phyloP scores from a whole-genome alignment of 805 yeast species.

The Ogataea parapolymorpha region DNA sequence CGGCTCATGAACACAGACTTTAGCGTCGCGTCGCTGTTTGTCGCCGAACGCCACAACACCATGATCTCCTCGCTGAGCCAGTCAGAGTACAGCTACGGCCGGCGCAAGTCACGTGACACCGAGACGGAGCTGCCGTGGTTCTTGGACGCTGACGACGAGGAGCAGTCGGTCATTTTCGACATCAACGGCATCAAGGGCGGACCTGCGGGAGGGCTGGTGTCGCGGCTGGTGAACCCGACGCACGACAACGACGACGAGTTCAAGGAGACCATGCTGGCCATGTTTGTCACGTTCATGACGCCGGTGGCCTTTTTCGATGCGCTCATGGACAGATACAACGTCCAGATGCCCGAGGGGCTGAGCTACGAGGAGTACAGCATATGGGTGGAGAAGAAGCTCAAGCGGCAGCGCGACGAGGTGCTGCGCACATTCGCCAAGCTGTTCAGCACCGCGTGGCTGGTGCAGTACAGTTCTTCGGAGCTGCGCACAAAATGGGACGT shows the following conservation, averaged over 20 bases:
- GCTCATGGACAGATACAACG: slow-evolving; percentile 61
- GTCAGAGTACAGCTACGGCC: slow-evolving; percentile 33
- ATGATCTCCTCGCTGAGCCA: slow-evolving; percentile 29
- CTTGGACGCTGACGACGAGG: slow-evolving; percentile 62
- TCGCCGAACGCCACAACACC: slow-evolving; percentile 42
- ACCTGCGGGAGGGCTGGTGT: slow-evolving; percentile 69
- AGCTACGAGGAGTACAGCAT: slow-evolving; percentile 74
- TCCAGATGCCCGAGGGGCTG: slow-evolving; percentile 83
- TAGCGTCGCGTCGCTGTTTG: slow-evolving; percentile 51
- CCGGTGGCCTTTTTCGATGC: slow-evolving; percentile 58
- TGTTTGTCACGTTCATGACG: slow-evolving; percentile 72
- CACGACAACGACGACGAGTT: slow-evolving; percentile 55
- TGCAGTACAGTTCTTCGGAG: slow-evolving; percentile 50
- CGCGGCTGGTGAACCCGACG: slow-evolving; percentile 76
- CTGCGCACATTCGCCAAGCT: slow-evolving; percentile 63
- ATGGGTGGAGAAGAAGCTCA: slow-evolving; percentile 72
- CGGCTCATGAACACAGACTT: slow-evolving; percentile 75
- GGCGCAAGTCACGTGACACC: slow-evolving; percentile 35
- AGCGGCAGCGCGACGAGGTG: slow-evolving; percentile 63
- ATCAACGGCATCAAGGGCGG: slow-evolving; percentile 83
- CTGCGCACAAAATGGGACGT: slow-evolving; percentile 31
- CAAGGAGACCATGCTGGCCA: slow-evolving; percentile 65
- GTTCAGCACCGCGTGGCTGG: slow-evolving; percentile 68
- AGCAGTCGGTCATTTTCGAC: slow-evolving; percentile 49
- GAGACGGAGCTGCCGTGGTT: slow-evolving; percentile 63